Conservation (phyloP, 2,329 filamentous ascomycete species). For the Ceratocystis cubensis region DNA sequence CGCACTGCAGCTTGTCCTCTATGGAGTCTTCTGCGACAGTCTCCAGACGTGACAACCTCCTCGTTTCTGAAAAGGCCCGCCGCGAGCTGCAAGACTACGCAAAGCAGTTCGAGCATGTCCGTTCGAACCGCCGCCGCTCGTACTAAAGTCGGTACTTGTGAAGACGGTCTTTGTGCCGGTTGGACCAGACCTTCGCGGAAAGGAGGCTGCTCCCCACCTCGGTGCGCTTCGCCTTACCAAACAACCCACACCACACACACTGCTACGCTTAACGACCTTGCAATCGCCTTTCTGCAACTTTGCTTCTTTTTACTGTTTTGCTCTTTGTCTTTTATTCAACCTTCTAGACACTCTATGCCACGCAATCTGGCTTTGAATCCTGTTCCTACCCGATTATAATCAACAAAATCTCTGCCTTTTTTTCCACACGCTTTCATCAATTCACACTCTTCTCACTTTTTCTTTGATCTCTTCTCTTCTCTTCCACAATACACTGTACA, state of each 20-base stretch:
- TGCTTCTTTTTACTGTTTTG: constrained; percentile 18
- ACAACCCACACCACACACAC: background rate
- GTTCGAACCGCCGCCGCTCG: constrained; percentile 46
- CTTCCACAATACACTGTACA: constrained; percentile 14
- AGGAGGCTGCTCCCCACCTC: constrained; percentile 11
- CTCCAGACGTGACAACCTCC: constrained; percentile 36
- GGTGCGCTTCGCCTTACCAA: background rate
- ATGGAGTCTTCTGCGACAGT: constrained; percentile 51
- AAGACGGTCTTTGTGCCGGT: background rate
- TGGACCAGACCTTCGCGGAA: background rate
- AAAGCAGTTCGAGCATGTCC: constrained; percentile 74
- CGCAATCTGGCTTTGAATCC: constrained; percentile 3
- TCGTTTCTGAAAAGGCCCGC: constrained; percentile 62
- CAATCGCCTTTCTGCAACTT: constrained; percentile 21
- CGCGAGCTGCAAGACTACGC: constrained; percentile 76
- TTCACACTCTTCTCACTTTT: background rate
- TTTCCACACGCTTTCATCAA: background rate
- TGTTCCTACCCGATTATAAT: constrained; percentile 11
- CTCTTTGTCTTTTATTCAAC: constrained; percentile 20
- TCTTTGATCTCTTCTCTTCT: background rate
- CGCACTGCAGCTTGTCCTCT: constrained; percentile 73
- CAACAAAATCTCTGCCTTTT: constrained; percentile 12
- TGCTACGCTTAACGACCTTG: constrained; percentile 23
- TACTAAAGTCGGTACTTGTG: constrained; percentile 32
- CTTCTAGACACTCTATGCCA: constrained; percentile 9